Evolutionary conservation across 306 rosid genomes (phyloP).

Genomic region (Castanospermum australe): DNA sequence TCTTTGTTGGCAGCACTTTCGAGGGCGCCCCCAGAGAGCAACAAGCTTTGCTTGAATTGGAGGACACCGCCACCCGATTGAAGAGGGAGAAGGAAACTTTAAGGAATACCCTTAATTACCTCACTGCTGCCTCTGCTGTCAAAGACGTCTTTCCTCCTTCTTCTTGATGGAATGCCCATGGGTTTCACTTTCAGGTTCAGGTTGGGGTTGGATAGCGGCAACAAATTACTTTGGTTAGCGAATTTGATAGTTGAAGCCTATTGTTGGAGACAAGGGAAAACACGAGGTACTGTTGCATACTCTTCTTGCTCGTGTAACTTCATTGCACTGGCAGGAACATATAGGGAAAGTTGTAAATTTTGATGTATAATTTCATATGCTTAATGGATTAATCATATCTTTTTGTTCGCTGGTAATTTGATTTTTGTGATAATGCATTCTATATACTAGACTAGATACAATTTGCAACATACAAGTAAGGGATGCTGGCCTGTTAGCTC

Average conservation of each 20-base stretch:
- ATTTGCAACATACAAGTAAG: slow-evolving; percentile 6
- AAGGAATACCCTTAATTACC: slow-evolving; percentile 86
- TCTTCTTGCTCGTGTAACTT: slow-evolving; percentile 15
- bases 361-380: slow-evolving; percentile 32
- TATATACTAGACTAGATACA: not conserved
- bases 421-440: not conserved
- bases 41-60: slow-evolving; percentile 93
- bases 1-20: slow-evolving; percentile 94
- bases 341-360: slow-evolving; percentile 44
- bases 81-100: slow-evolving; percentile 91
- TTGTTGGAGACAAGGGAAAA: not conserved
- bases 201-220: too few species aligned
- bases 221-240: not conserved
- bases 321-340: not conserved
- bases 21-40: slow-evolving; percentile 99
- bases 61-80: slow-evolving; percentile 81
- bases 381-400: slow-evolving; percentile 3
- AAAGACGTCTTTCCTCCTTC: slow-evolving; percentile 90
- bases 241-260: slow-evolving; percentile 17
- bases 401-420: not conserved
- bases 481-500: not conserved
- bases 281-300: slow-evolving; percentile 21
- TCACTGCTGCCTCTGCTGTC: slow-evolving; percentile 96
- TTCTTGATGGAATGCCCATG: slow-evolving; percentile 7
- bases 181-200: too few species aligned